Conservation (phyloP, 345 rosid genomes). For the Populus simonii region DNA sequence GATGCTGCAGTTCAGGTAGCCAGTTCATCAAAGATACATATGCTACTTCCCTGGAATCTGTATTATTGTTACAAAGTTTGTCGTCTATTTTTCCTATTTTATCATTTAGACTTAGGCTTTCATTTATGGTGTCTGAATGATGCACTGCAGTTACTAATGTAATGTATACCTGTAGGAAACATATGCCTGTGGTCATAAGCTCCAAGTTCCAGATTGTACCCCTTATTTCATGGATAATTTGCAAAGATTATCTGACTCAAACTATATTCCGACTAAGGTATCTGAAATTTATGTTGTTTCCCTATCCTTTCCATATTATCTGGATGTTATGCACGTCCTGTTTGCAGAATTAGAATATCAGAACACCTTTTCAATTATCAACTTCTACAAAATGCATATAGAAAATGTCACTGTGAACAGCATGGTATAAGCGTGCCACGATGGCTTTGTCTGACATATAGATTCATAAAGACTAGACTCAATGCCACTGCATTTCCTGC, state of each 20-base stretch:
- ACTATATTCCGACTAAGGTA: constrained; percentile 96
- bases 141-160: constrained; percentile 4
- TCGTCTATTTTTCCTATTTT: not conserved
- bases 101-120: not conserved
- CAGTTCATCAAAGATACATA: constrained; percentile 8
- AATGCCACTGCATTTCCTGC: not conserved
- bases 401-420: not conserved
- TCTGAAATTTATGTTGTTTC: not conserved
- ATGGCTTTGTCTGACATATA: not conserved
- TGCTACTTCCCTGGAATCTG: not conserved
- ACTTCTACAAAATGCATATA: not conserved
- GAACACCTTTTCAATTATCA: not conserved
- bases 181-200: constrained; percentile 70
- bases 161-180: constrained; percentile 60
- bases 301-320: not conserved
- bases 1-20: constrained; percentile 91
- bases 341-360: not conserved
- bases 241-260: constrained; percentile 65
- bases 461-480: not conserved
- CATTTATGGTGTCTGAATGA: not conserved
- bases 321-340: not conserved
- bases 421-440: too few species aligned
- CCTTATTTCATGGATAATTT: constrained; percentile 91
- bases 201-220: constrained; percentile 95
- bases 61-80: not conserved